These are phyloP conservation scores for Jackrogersella multiformis DNA, from an alignment of 495 filamentous ascomycete species.

Conservation along the genomic window DNA sequence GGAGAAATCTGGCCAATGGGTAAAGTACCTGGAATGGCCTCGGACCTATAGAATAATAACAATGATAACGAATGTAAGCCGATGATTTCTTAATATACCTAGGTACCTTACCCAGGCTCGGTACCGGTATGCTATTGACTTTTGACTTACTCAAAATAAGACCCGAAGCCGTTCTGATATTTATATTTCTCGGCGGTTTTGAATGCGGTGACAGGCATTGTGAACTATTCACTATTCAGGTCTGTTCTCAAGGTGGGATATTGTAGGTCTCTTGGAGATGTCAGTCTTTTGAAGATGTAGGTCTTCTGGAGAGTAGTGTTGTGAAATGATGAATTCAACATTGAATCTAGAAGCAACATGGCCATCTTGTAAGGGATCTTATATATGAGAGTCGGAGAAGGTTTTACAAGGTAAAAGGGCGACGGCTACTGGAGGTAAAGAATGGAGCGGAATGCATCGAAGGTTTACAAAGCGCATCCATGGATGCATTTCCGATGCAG, in stretches of 20 bases:
- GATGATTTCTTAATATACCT: not conserved
- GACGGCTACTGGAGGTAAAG: slow-evolving; percentile 38
- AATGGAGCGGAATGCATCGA: slow-evolving; percentile 27
- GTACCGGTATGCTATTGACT: too few relatives aligned
- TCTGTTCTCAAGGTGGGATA: slow-evolving; percentile 18
- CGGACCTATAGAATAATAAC: slow-evolving; percentile 46
- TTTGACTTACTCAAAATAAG: slow-evolving; percentile 66
- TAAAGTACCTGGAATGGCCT: slow-evolving; percentile 58
- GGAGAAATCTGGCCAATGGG: slow-evolving; percentile 81
- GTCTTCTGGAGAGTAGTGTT: not conserved
- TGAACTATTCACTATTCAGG: slow-evolving; percentile 20
- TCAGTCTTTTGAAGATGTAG: too few relatives aligned
- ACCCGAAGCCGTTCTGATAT: slow-evolving; percentile 75
- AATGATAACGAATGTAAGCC: slow-evolving; percentile 13
- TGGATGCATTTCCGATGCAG: slow-evolving; percentile 20
- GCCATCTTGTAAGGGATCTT: not conserved
- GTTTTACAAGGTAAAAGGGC: slow-evolving; percentile 1
- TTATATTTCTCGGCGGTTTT: slow-evolving; percentile 66
- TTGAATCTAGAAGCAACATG: slow-evolving; percentile 18
- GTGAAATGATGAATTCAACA: not conserved
- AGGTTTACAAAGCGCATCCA: slow-evolving; percentile 14
- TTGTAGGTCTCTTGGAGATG: too few relatives aligned
- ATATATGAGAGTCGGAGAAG: not conserved
- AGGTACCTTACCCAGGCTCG: too few relatives aligned
- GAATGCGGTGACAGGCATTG: slow-evolving; percentile 68